Percentiles rank a stretch among this genome's conserved stretches.
Conservation (phyloP, 768 basidiomycete species). For the Lactifluus echinatus region DNA sequence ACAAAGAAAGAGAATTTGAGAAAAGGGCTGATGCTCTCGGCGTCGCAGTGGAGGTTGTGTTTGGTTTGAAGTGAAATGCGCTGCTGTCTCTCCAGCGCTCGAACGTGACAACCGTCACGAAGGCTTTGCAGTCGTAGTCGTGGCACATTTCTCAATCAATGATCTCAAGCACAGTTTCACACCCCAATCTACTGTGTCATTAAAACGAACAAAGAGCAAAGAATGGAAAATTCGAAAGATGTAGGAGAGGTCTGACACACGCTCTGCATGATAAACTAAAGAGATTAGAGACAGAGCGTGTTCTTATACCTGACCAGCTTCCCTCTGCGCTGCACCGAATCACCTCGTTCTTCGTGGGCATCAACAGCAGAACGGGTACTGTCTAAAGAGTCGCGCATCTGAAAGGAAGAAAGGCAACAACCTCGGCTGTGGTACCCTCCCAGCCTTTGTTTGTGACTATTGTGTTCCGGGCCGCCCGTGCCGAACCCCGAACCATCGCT, state of each 20-base stretch:
- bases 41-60: constrained; percentile 1
- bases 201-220: neutral
- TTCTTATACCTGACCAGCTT: constrained; percentile 50
- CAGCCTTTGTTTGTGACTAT: constrained; percentile 12
- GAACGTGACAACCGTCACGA: too few relatives aligned
- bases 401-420: neutral
- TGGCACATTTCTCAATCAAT: too few relatives aligned
- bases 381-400: constrained; percentile 57
- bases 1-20: constrained; percentile 28
- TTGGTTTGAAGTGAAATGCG: constrained; percentile 1
- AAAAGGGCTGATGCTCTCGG: constrained; percentile 1
- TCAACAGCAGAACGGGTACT: constrained; percentile 50
- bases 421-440: neutral
- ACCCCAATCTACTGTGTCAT: too few relatives aligned
- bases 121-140: neutral
- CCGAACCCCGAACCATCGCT: neutral
- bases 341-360: constrained; percentile 46
- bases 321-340: constrained; percentile 61
- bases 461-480: neutral
- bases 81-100: too few relatives aligned
- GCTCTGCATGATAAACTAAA: constrained; percentile 34
- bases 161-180: too few relatives aligned
- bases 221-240: constrained; percentile 22
- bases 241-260: constrained; percentile 59
- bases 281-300: constrained; percentile 35